These are phyloP conservation scores for Ophiosphaerella korrae DNA, from an alignment of 2,329 filamentous ascomycete genomes.

Conservation along the genomic window DNA sequence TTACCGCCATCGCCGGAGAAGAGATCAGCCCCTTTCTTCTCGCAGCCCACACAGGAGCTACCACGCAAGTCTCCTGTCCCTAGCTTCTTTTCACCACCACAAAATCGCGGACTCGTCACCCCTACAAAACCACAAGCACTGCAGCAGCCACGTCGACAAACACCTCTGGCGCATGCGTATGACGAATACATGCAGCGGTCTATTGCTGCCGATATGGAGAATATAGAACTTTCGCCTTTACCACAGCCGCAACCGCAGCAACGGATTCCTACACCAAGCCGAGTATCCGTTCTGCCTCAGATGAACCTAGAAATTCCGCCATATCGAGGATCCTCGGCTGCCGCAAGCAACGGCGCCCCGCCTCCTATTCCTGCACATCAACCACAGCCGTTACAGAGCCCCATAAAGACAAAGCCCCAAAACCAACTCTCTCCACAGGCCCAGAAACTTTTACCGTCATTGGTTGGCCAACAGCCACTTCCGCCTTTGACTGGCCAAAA, in stretches of 20 bases:
- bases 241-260: conserved; percentile 17
- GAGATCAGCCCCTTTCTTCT: conserved; percentile 37
- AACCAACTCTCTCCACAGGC: conserved; percentile 12
- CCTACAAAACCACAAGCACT: conserved; percentile 41
- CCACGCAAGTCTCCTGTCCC: conserved; percentile 39
- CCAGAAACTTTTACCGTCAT: conserved; percentile 26
- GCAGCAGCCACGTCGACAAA: conserved; percentile 39
- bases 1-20: conserved; percentile 55
- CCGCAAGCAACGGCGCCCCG: conserved; percentile 11
- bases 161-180: conserved; percentile 42
- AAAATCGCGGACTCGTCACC: conserved; percentile 33
- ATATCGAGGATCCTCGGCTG: conserved; percentile 32
- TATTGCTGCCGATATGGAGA: conserved; percentile 49
- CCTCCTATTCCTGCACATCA: conserved; percentile 25
- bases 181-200: conserved; percentile 57
- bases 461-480: conserved; percentile 31
- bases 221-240: conserved; percentile 44
- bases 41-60: conserved; percentile 31
- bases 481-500: conserved; percentile 32
- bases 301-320: conserved; percentile 45
- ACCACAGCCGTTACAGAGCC: conserved; percentile 27
- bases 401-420: conserved; percentile 20
- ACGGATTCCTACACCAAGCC: conserved; percentile 39
- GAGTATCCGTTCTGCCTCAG: conserved; percentile 37
- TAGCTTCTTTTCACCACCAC: conserved; percentile 38